phyloP scores from a whole-genome alignment of 768 basidiomycete species.

The Dentipellis sp. region DNA sequence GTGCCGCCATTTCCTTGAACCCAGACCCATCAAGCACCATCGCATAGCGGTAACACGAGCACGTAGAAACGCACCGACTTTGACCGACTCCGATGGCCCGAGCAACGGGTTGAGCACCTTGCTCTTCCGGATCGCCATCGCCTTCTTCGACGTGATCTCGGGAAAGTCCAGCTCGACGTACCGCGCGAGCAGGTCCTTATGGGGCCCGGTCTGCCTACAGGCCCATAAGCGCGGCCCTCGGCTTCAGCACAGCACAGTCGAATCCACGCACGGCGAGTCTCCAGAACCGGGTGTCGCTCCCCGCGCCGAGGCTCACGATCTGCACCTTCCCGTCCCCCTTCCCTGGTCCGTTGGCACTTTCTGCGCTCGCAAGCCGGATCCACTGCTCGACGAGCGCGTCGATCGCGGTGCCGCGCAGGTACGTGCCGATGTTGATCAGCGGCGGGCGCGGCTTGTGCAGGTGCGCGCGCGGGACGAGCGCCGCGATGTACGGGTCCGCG shows the following conservation, averaged over 20 bases:
- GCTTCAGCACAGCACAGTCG: neutral
- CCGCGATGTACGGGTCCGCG: constrained; percentile 59
- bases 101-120: constrained; percentile 42
- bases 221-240: neutral
- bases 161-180: constrained; percentile 92
- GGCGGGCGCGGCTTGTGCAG: constrained; percentile 59
- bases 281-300: constrained; percentile 96
- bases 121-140: constrained; percentile 67
- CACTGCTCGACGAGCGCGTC: constrained; percentile 65
- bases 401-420: constrained; percentile 72
- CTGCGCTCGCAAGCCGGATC: constrained; percentile 29
- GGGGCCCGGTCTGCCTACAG: constrained; percentile 41
- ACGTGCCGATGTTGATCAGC: constrained; percentile 93
- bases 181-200: constrained; percentile 36
- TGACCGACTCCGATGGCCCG: constrained; percentile 35
- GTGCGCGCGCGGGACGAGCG: constrained; percentile 61
- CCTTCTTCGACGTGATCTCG: constrained; percentile 77
- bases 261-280: constrained; percentile 59
- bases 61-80: constrained; percentile 28
- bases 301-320: constrained; percentile 91
- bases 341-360: too few species aligned
- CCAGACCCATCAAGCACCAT: neutral
- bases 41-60: neutral
- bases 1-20: constrained; percentile 52
- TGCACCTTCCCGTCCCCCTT: constrained; percentile 41